Conservation (phyloP, 305 asterid species). For the Fraxinus velutina region DNA sequence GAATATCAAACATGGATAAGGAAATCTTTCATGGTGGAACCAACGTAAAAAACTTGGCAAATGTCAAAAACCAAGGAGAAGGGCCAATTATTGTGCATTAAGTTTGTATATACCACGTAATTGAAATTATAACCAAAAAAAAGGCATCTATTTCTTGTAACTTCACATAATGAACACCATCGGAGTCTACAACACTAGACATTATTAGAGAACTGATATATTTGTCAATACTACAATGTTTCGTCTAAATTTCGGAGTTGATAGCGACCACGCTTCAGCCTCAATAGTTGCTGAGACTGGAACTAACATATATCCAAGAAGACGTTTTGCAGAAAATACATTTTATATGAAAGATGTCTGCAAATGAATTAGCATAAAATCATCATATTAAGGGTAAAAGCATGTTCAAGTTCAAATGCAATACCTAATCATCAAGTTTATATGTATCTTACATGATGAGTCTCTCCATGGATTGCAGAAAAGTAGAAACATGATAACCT, state of each 20-base stretch:
- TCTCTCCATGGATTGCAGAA: neutral
- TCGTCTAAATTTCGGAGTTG: slow-evolving; percentile 10
- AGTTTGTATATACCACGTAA: neutral
- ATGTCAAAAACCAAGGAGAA: slow-evolving; percentile 16
- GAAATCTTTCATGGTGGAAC: slow-evolving; percentile 18
- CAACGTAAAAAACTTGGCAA: slow-evolving; percentile 18
- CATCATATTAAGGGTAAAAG: neutral
- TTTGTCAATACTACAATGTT: neutral
- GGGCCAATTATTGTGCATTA: neutral
- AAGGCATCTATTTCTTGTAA: neutral
- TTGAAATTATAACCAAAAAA: slow-evolving; percentile 7
- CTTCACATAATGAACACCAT: slow-evolving; percentile 12
- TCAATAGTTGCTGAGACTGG: slow-evolving; percentile 8
- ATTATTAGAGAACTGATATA: slow-evolving; percentile 8
- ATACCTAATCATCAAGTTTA: neutral
- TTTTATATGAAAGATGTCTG: neutral
- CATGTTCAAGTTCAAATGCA: slow-evolving; percentile 4
- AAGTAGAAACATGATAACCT: neutral
- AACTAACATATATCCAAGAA: neutral
- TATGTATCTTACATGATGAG: slow-evolving; percentile 1
- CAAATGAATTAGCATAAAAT: neutral
- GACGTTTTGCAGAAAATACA: slow-evolving; percentile 9
- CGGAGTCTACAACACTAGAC: slow-evolving; percentile 16
- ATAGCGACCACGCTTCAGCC: neutral
- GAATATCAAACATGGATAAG: slow-evolving; percentile 16